These are phyloP conservation scores for Blastomyces parvus DNA, from an alignment of 2,329 filamentous ascomycete species.

Conservation along the genomic window DNA sequence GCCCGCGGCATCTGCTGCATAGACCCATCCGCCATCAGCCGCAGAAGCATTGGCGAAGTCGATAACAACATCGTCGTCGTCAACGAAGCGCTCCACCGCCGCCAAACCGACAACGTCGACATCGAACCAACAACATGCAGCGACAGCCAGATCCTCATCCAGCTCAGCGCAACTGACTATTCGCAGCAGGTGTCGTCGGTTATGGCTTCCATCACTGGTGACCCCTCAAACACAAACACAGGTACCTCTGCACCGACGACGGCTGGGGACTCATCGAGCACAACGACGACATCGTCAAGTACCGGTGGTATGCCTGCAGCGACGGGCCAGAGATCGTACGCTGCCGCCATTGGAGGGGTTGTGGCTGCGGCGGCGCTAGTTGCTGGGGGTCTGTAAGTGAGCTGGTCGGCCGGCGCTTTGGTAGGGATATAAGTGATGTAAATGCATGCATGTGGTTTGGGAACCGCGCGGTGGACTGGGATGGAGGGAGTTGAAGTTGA, in stretches of 20 bases:
- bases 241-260: neutral
- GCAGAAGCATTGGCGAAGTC: neutral
- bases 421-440: neutral
- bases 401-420: neutral
- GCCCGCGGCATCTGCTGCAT: constrained; percentile 1
- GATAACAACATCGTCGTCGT: neutral
- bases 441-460: no score
- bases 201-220: neutral
- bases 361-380: neutral
- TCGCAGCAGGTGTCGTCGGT: neutral
- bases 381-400: neutral
- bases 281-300: neutral
- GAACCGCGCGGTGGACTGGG: no score
- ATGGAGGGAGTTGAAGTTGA: no score
- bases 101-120: neutral
- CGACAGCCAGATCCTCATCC: neutral
- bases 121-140: neutral
- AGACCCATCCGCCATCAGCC: neutral
- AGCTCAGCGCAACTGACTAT: neutral
- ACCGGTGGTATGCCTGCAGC: neutral
- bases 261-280: neutral
- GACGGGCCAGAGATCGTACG: neutral
- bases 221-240: no score
- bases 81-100: neutral
- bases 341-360: neutral